Percentiles rank a stretch among this genome's conserved stretches.
phyloP scores from a whole-genome alignment of 2,329 filamentous ascomycete species.

The Fusarium sp. region DNA sequence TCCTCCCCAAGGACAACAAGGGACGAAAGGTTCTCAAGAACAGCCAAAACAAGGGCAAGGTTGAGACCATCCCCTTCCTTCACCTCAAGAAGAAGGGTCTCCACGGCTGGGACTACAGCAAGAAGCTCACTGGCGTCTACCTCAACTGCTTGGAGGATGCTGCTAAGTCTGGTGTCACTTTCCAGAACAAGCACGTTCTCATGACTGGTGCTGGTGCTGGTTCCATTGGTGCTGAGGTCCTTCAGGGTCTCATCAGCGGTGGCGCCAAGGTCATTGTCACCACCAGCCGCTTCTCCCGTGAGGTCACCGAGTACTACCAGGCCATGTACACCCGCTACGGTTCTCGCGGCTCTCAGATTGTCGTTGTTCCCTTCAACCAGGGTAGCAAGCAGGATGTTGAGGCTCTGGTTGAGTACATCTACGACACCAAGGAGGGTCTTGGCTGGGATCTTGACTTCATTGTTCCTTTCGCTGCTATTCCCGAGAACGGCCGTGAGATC shows the following conservation, averaged over 20 bases:
- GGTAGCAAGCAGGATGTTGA: slow-evolving; percentile 98
- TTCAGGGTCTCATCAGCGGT: slow-evolving; percentile 95
- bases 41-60: slow-evolving; percentile 81
- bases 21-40: slow-evolving; percentile 64
- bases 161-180: slow-evolving; percentile 87
- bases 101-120: slow-evolving; percentile 99
- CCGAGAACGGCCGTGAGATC: slow-evolving; percentile 97
- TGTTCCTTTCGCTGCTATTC: slow-evolving; percentile 95
- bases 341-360: slow-evolving; percentile 92
- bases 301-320: slow-evolving; percentile 99
- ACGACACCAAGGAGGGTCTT: slow-evolving; percentile 93
- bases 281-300: slow-evolving; percentile 93
- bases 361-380: slow-evolving; percentile 99
- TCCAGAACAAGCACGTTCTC: slow-evolving; percentile 93
- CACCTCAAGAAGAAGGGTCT: slow-evolving; percentile 94
- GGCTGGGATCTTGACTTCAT: slow-evolving; percentile 98
- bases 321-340: slow-evolving; percentile 97
- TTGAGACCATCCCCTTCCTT: slow-evolving; percentile 97
- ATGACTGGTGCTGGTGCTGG: slow-evolving; percentile 99
- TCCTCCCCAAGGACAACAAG: slow-evolving; percentile 89
- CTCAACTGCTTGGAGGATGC: slow-evolving; percentile 91
- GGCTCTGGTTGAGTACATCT: slow-evolving; percentile 94
- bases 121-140: slow-evolving; percentile 94
- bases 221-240: slow-evolving; percentile 95
- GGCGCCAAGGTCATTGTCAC: slow-evolving; percentile 97